These are phyloP conservation scores for Leishmania martiniquensis DNA, from an alignment of 208 protist species.

Conservation along the genomic window DNA sequence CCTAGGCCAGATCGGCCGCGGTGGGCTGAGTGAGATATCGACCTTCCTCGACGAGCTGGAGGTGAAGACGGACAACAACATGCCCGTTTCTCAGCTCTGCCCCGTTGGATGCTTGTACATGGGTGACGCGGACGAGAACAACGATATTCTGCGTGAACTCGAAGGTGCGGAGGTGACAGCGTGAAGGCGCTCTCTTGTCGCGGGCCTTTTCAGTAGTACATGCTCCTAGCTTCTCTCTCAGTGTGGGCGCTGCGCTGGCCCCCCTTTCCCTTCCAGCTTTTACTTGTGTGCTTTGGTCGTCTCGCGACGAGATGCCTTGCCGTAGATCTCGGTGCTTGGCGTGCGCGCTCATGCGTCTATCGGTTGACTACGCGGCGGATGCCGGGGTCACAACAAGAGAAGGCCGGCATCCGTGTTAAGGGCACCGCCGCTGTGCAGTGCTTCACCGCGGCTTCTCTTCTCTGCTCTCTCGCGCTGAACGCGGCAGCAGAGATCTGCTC, in stretches of 20 bases:
- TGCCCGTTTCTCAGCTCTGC: slow-evolving; percentile 89
- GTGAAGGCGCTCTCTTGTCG: not conserved
- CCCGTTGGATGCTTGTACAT: slow-evolving; percentile 84
- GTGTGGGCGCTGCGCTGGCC: not conserved
- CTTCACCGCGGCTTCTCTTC: not conserved
- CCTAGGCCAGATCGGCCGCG: slow-evolving; percentile 95
- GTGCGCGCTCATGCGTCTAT: not conserved
- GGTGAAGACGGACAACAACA: slow-evolving; percentile 91
- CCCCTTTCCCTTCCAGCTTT: not conserved
- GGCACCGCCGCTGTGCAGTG: not conserved
- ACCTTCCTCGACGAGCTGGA: slow-evolving; percentile 93
- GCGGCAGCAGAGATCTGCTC: too few relatives aligned
- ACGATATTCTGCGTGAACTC: slow-evolving; percentile 61
- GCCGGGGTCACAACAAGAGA: not conserved
- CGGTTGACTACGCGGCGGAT: not conserved
- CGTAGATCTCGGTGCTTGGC: not conserved
- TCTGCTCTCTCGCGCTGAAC: too few relatives aligned
- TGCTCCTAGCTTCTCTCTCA: not conserved
- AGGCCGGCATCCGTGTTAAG: not conserved
- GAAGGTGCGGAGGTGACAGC: slow-evolving; percentile 35
- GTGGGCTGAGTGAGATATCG: slow-evolving; percentile 93
- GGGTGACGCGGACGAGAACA: slow-evolving; percentile 88
- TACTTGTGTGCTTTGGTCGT: not conserved
- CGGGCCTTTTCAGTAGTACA: not conserved
- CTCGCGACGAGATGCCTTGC: not conserved